These are phyloP conservation scores for Cutaneotrichosporon sp. DNA, from an alignment of 1,284 basidiomycete genomes.

Conservation along the genomic window DNA sequence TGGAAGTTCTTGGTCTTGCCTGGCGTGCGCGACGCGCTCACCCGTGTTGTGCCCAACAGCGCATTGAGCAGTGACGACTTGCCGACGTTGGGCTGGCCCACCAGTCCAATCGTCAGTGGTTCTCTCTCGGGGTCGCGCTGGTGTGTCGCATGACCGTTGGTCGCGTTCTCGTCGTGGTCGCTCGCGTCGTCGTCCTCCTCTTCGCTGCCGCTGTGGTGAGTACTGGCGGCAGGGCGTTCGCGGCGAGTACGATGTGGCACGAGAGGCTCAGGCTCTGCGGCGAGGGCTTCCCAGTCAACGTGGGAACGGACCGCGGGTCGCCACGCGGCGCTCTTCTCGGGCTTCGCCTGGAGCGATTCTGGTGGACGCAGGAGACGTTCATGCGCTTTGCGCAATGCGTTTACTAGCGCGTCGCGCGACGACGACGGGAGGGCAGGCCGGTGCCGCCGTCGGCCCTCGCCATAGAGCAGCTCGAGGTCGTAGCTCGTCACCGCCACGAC, in stretches of 20 bases:
- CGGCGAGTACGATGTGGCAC: too few species aligned
- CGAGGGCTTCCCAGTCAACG: constrained; percentile 63
- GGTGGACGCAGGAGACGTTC: constrained; percentile 65
- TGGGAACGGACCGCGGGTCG: constrained; percentile 57
- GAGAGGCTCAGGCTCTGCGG: constrained; percentile 7
- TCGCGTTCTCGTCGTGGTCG: background rate
- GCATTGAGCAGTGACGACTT: constrained; percentile 89
- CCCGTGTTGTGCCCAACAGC: constrained; percentile 72
- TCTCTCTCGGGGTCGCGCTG: constrained; percentile 28
- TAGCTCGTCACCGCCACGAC: constrained; percentile 73
- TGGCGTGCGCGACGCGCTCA: constrained; percentile 79
- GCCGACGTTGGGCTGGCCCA: constrained; percentile 92
- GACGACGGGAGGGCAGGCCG: constrained; percentile 62
- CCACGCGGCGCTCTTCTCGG: constrained; percentile 57
- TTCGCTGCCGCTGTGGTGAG: constrained; percentile 15
- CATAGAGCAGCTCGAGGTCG: constrained; percentile 50
- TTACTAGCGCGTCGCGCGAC: constrained; percentile 55
- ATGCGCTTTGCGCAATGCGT: constrained; percentile 64
- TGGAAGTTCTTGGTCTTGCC: constrained; percentile 97
- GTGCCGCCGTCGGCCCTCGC: constrained; percentile 31
- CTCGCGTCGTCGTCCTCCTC: background rate
- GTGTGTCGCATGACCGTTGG: background rate
- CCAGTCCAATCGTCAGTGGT: constrained; percentile 72
- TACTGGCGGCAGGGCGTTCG: too few species aligned
- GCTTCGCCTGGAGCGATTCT: constrained; percentile 40